These are phyloP conservation scores for Cytospora chrysosperma DNA, from an alignment of 2,329 filamentous ascomycete species.

Conservation along the genomic window DNA sequence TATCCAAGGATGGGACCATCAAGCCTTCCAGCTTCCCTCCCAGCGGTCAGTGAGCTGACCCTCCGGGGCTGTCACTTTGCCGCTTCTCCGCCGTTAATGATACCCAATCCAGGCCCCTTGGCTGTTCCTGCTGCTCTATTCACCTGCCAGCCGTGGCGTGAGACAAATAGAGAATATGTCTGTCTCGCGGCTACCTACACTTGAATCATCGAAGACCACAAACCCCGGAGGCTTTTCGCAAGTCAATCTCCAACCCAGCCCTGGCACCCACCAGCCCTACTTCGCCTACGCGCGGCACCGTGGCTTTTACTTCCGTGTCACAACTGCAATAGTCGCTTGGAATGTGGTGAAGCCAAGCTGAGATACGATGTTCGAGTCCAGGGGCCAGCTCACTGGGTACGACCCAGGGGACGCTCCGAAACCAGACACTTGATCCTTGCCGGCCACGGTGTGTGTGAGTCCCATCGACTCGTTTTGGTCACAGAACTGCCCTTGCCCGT, in stretches of 20 bases:
- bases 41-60: conserved; percentile 40
- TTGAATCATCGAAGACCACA: too few relatives aligned
- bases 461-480: not conserved
- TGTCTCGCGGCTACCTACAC: not conserved
- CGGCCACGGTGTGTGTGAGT: not conserved
- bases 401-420: not conserved
- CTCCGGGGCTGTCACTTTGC: conserved; percentile 23
- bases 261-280: not conserved
- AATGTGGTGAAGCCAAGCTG: not conserved
- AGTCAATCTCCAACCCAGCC: too few relatives aligned
- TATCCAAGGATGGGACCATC: conserved; percentile 63
- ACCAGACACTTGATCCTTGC: not conserved
- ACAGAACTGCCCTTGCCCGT: conserved; percentile 20
- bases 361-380: not conserved
- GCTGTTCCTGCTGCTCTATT: not conserved
- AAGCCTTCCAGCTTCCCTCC: conserved; percentile 79
- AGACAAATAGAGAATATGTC: not conserved
- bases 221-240: not conserved
- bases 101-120: not conserved
- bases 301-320: not conserved
- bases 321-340: not conserved
- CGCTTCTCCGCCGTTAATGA: not conserved
- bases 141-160: not conserved
- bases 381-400: not conserved
- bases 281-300: not conserved